These are phyloP conservation scores for Ogataea trehaloabstinens DNA, from an alignment of 805 yeast genomes.

Conservation along the genomic window DNA sequence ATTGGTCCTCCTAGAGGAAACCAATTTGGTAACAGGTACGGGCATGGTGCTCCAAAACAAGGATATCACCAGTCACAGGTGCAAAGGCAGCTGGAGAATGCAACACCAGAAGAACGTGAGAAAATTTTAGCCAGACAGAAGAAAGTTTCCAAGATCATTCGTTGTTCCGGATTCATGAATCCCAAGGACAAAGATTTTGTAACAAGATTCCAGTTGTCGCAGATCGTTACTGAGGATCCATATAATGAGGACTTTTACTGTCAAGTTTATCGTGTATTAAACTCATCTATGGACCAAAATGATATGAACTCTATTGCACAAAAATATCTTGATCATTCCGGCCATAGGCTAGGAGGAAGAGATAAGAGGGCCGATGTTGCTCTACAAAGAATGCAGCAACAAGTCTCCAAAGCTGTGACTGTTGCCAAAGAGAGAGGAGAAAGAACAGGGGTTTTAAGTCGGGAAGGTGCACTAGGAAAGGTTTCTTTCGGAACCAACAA, in stretches of 20 bases:
- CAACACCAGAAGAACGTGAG: conserved; percentile 73
- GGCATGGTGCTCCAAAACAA: conserved; percentile 5
- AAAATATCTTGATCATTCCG: conserved; percentile 87
- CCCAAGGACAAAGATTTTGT: conserved; percentile 96
- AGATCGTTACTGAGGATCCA: conserved; percentile 95
- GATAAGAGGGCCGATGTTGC: conserved; percentile 85
- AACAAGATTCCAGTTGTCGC: conserved; percentile 90
- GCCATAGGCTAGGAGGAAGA: conserved; percentile 86
- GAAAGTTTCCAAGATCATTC: conserved; percentile 70
- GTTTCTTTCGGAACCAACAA: conserved; percentile 76
- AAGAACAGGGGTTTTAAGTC: conserved; percentile 55
- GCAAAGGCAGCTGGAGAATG: conserved; percentile 37
- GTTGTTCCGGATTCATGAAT: conserved; percentile 91
- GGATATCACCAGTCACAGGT: conserved; percentile 22
- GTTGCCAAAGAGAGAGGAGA: conserved; percentile 84
- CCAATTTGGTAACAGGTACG: conserved; percentile 8
- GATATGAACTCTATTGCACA: conserved; percentile 83
- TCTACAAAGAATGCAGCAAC: conserved; percentile 96
- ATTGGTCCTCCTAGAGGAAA: conserved; percentile 6
- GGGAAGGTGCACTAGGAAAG: conserved; percentile 89
- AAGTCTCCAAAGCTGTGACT: conserved; percentile 92
- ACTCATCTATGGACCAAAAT: conserved; percentile 53
- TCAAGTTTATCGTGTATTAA: conserved; percentile 82
- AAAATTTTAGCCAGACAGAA: conserved; percentile 66
- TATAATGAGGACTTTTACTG: conserved; percentile 94